Conservation (phyloP, 441 rosid species). For the Erodium trifolium region DNA sequence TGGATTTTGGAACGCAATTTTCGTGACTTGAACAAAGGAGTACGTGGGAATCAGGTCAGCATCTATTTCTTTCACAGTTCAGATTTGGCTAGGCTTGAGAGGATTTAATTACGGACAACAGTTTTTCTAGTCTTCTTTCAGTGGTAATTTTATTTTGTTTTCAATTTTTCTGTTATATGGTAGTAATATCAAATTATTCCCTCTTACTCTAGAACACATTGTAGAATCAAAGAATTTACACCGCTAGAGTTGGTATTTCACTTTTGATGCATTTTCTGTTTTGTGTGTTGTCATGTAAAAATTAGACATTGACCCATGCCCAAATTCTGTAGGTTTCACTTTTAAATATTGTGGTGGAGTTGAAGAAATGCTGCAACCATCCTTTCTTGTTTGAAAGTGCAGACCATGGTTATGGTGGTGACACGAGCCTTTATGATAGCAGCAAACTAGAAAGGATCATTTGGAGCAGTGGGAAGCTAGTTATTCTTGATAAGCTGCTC, state of each 20-base stretch:
- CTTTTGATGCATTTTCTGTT: background rate
- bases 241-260: background rate
- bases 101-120: background rate
- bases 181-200: background rate
- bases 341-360: conserved; percentile 94
- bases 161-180: background rate
- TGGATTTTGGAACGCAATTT: conserved; percentile 99
- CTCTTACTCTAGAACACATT: background rate
- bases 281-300: background rate
- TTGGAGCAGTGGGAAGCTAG: conserved; percentile 96
- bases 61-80: conserved; percentile 10
- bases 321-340: conserved; percentile 75
- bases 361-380: conserved; percentile 99
- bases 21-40: conserved; percentile 97
- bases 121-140: background rate
- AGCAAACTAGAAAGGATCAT: conserved; percentile 87
- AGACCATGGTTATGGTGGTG: conserved; percentile 99
- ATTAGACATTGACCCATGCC: conserved; percentile 20
- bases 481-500: conserved; percentile 93
- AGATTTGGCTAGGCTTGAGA: too few relatives aligned
- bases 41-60: conserved; percentile 97
- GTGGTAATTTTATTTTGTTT: background rate
- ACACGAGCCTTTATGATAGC: conserved; percentile 47
- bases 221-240: background rate
- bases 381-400: conserved; percentile 99